phyloP scores from a whole-genome alignment of 805 yeast species.

The Cyberlindnera nakhonratchasimensis region DNA sequence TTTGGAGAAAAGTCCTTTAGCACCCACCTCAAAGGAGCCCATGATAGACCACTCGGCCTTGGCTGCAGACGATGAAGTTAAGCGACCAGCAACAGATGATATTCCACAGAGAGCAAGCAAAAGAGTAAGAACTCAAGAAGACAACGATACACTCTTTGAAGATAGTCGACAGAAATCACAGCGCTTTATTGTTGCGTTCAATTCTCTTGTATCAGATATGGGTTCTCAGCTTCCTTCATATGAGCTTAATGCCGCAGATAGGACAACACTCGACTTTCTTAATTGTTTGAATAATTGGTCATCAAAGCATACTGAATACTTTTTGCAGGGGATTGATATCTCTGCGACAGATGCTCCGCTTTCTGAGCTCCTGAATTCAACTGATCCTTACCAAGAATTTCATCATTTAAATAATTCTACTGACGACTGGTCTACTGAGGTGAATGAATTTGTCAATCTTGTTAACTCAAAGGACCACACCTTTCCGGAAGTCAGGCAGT shows the following conservation, averaged over 20 bases:
- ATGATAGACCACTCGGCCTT: not conserved
- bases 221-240: slow-evolving; percentile 7
- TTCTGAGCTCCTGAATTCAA: slow-evolving; percentile 31
- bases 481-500: slow-evolving; percentile 37
- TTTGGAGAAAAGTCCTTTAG: not conserved
- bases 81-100: slow-evolving; percentile 20
- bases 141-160: slow-evolving; percentile 13
- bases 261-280: slow-evolving; percentile 14
- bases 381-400: slow-evolving; percentile 24
- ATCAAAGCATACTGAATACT: slow-evolving; percentile 27
- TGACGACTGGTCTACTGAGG: slow-evolving; percentile 15
- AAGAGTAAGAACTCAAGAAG: slow-evolving; percentile 33
- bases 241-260: slow-evolving; percentile 1
- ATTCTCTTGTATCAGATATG: slow-evolving; percentile 6
- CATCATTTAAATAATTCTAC: slow-evolving; percentile 6
- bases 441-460: not conserved
- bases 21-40: too few species aligned
- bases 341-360: slow-evolving; percentile 22
- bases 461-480: slow-evolving; percentile 24
- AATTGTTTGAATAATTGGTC: slow-evolving; percentile 23
- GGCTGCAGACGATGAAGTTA: not conserved
- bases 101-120: slow-evolving; percentile 38
- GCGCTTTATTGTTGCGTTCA: slow-evolving; percentile 12
- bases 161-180: not conserved
- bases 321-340: slow-evolving; percentile 16